Conservation (phyloP, 495 filamentous ascomycete species). For the Penicillium coprophilum region DNA sequence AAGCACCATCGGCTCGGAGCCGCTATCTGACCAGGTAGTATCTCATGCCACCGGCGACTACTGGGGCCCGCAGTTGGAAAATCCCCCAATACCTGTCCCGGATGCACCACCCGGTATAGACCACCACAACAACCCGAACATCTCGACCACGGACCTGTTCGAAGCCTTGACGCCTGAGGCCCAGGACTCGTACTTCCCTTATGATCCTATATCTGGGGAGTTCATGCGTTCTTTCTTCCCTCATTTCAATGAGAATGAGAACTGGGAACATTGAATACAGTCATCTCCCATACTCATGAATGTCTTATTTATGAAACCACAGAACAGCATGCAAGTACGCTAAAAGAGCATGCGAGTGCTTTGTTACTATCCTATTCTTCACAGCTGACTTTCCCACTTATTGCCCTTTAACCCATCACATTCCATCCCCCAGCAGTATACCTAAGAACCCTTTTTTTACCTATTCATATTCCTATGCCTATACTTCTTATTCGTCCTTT, state of each 20-base stretch:
- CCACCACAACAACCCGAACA: conserved; percentile 6
- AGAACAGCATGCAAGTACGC: neutral
- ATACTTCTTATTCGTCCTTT: neutral
- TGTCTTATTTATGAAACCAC: neutral
- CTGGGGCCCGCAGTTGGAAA: conserved; percentile 17
- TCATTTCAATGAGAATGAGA: conserved; percentile 25
- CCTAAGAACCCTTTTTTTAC: neutral
- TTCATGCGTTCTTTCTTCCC: conserved; percentile 51
- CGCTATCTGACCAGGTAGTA: neutral
- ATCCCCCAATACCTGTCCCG: conserved; percentile 4
- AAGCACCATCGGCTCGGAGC: conserved; percentile 12
- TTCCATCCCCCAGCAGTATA: neutral
- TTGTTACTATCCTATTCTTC: neutral
- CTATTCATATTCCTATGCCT: neutral
- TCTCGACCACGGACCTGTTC: conserved; percentile 13
- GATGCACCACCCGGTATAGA: conserved; percentile 5
- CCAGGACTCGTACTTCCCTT: conserved; percentile 43
- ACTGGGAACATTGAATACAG: conserved; percentile 13
- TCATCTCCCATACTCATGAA: neutral
- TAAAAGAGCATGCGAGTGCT: neutral
- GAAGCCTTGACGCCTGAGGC: conserved; percentile 12
- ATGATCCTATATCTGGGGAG: conserved; percentile 47
- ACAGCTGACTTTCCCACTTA: neutral
- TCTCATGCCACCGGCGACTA: neutral
- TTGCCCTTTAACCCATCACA: neutral